Evolutionary conservation across 371 early-diverging fungal species (phyloP), one percentile per base, ranked within the genome.

Genomic region (Syncephalastrum racemosum): DNA sequence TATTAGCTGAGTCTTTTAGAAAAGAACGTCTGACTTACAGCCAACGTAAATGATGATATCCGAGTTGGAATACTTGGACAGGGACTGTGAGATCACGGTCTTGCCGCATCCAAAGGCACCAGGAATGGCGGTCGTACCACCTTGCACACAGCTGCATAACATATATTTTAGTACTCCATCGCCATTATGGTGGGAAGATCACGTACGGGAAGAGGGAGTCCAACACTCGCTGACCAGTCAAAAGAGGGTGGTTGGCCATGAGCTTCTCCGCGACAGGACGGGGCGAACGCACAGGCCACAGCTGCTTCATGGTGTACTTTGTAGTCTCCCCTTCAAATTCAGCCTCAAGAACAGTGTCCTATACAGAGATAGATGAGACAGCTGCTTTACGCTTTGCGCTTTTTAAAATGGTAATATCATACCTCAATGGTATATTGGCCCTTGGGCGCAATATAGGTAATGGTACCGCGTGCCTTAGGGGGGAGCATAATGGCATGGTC

Each of bases 21-120:
- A n/a, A 5, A 46, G 10, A 2, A 19, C 20, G 4, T 10, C 40
- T 47, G 41, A 72, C 79, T 71, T 80, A 71, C 92, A 96, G 41
- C 99, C 99, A 56, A 99, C 99, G 75, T 99, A 99, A 55, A 99
- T 94, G 78, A 99, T 99, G 54, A 98, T 87, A 76, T 99, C 99
- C 47, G 99, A 99, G 89, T 99, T 99, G 65, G 99, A 99, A 81
- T 99, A 99, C 78, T 99, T 99, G 56, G 99, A 99, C 58, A 99
- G 82, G 3, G 99, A 93, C 79, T 99, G 99, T 4, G 99, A 99
- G 78, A 99, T 99, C 58, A 99, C 99, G 51, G 99, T 99, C 84
- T 99, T 99, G 53, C 99, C 99, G 80, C 99, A 99, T 41, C 99
- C 99, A 77, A 99, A 99, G 53, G 99, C 99, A 56, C 99, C 99